Conservation (phyloP, 2,329 filamentous ascomycete genomes). For the Penicillium hordei region DNA sequence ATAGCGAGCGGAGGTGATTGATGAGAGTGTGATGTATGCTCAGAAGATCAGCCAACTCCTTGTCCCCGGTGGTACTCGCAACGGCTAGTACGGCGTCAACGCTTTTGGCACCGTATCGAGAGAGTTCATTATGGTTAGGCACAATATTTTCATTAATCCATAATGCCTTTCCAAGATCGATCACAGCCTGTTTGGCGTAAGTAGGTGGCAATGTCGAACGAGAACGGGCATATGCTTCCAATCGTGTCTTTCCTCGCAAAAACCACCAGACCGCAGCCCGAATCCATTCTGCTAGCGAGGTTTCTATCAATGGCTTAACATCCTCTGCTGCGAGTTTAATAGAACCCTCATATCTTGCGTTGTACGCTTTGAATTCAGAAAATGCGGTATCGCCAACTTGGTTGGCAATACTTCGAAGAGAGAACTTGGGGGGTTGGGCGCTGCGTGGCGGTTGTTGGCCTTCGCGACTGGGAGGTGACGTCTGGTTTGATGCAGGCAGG, state of each 20-base stretch:
- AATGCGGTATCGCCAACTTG: slow-evolving; percentile 65
- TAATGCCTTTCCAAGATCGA: slow-evolving; percentile 80
- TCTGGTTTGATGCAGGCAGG: slow-evolving; percentile 15
- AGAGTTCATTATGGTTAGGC: slow-evolving; percentile 41
- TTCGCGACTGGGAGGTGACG: slow-evolving; percentile 12
- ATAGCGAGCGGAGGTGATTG: slow-evolving; percentile 69
- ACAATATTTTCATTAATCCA: slow-evolving; percentile 64
- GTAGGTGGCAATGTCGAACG: slow-evolving; percentile 47
- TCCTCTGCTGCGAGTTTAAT: slow-evolving; percentile 77
- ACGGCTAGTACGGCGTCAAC: slow-evolving; percentile 43
- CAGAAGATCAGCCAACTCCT: slow-evolving; percentile 47
- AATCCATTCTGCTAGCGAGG: slow-evolving; percentile 65
- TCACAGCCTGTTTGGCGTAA: slow-evolving; percentile 69
- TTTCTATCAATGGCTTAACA: slow-evolving; percentile 63
- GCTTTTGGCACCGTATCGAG: slow-evolving; percentile 41
- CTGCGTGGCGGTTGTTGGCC: slow-evolving; percentile 19
- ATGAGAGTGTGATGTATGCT: slow-evolving; percentile 56
- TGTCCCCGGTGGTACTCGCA: slow-evolving; percentile 47
- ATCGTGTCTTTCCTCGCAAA: slow-evolving; percentile 70
- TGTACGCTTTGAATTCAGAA: slow-evolving; percentile 67
- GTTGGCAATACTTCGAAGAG: slow-evolving; percentile 38
- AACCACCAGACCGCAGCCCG: slow-evolving; percentile 88
- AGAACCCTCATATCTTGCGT: slow-evolving; percentile 70
- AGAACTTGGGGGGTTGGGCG: slow-evolving; percentile 33
- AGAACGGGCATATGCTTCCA: slow-evolving; percentile 71